Evolutionary conservation across 441 rosid species (phyloP), one percentile per base, ranked within the genome.

Genomic region (Eruca vesicaria): DNA sequence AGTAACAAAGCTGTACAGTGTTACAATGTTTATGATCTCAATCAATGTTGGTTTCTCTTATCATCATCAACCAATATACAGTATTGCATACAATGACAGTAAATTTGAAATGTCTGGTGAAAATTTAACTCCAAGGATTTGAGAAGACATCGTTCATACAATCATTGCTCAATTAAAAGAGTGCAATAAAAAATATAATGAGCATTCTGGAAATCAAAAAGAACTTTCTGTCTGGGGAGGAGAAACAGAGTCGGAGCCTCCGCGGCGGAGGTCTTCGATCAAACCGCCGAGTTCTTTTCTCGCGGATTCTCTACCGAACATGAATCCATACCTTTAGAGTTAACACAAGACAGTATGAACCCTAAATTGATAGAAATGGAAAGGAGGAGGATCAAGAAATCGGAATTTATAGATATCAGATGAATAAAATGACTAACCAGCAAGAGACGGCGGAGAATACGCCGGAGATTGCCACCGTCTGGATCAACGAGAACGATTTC

Each of bases 291-390:
- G 93, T 69, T 92, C 96, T 78, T 87, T 88, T 45, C 92, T 88
- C 68, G 95, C 96, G 6, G 96, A 89, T 77, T 92, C 96, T 82
- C 94, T 84, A 36, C 98, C 99, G 61, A 89, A 88, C 97, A 89
- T 87, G 85, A 94, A 94, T 20, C 97, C 99, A 67, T 92, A 90
- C 96, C 96, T 89, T 53, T 18, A n/a, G 7, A 28, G 11, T 9
- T 36, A 0, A 21, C 48, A 59, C 16, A 6, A 35, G 15, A 72
- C 38, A 29, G 48, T 19, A 32, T 45, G 29, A 66, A 57, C 64
- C 36, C 43, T 29, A 48, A 33, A 31, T 11, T 26, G 32, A 56
- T n/a, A 9, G 62, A 50, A 4, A 61, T 23, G 4, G 16, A 33
- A 43, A 16, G 21, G 4, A 41, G n/a, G 5, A 45, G 32, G n/a